These are phyloP conservation scores for Gnetum montanum DNA, from an alignment of 75 land plant species.

Conservation along the genomic window DNA sequence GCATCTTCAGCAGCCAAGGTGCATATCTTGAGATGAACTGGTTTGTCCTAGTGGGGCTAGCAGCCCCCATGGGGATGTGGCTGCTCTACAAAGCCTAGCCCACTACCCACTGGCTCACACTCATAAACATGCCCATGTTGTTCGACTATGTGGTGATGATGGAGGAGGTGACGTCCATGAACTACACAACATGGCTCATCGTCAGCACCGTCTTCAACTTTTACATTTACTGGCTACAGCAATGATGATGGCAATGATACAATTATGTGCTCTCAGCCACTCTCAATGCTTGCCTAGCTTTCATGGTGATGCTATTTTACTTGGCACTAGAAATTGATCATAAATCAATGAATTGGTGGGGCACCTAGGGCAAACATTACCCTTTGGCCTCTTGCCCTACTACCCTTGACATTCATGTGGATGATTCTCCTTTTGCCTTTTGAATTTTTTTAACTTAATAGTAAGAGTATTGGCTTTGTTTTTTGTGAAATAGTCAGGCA, in stretches of 20 bases:
- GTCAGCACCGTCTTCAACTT: constrained; percentile 71
- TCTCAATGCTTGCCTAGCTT: constrained; percentile 70
- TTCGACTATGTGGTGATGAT: constrained; percentile 43
- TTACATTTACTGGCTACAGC: constrained; percentile 50
- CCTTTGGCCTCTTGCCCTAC: constrained; percentile 66
- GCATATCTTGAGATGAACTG: no score
- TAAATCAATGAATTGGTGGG: constrained; percentile 57
- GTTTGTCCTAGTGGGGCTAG: no score
- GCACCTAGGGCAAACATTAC: constrained; percentile 49
- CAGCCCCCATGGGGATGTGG: no score
- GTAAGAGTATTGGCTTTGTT: no score
- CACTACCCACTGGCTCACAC: no score
- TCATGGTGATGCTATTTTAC: constrained; percentile 70
- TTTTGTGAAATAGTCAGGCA: no score
- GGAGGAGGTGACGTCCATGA: constrained; percentile 66
- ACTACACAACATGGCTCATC: constrained; percentile 50
- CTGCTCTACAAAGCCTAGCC: no score
- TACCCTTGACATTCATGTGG: constrained; percentile 43
- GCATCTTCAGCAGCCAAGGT: no score
- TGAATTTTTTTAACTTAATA: no score
- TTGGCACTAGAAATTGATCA: constrained; percentile 33
- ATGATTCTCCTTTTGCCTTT: constrained; percentile 53
- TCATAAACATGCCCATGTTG: no score
- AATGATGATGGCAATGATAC: constrained; percentile 80
- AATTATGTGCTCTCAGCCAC: constrained; percentile 84